Evolutionary conservation across 2,329 filamentous ascomycete genomes (phyloP), one percentile per base, ranked within the genome.

Genomic region (Chrysoporthe deuterocubensis): DNA sequence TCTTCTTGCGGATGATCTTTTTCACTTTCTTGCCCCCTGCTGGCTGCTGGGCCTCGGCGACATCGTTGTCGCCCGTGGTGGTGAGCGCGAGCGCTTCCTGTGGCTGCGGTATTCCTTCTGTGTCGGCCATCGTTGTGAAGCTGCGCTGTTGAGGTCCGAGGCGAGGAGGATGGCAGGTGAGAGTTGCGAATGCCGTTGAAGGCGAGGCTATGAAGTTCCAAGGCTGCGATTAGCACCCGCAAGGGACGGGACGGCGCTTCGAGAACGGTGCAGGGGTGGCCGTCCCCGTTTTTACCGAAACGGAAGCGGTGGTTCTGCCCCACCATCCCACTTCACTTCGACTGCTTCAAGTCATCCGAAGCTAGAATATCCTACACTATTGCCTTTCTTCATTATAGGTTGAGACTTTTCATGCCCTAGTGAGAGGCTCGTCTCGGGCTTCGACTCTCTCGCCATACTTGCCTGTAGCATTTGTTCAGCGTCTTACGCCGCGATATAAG

Each of bases 1-100:
- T 90, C 84, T 97, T 97, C 77, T 92, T 94, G 71, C 94, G 90
- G 73, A 97, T 91, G 73, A 98, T 93, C 83, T 95, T 96, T 80
- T 96, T 97, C 69, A 92, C 89, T 81, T 94, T 93, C 78, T 81
- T 85, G 59, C 43, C 43, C 44, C 42, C 59, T 61, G 59, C 77
- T 43, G 83, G 81, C n/a, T 58, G 54, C 34, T 65, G 44, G n/a
- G 43, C 34, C 56, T 82, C 78, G 3, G 82, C 81, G 56, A 84
- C 81, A 60, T 85, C 83, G 59, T 76, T 81, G 71, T 72, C 79
- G 52, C 26, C 16, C 32, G 77, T 79, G 21, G 77, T 79, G 18
- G 77, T 72, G 52, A 82, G 71, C 32, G 78, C 78, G 72, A 78
- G 71, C 56, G 75, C 72, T 48, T 79, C 73, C 26, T 72, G 69